Percentiles rank a stretch among this genome's conserved stretches.
phyloP scores from a whole-genome alignment of 169 alveolate genomes.

The Plasmodium malariae region DNA sequence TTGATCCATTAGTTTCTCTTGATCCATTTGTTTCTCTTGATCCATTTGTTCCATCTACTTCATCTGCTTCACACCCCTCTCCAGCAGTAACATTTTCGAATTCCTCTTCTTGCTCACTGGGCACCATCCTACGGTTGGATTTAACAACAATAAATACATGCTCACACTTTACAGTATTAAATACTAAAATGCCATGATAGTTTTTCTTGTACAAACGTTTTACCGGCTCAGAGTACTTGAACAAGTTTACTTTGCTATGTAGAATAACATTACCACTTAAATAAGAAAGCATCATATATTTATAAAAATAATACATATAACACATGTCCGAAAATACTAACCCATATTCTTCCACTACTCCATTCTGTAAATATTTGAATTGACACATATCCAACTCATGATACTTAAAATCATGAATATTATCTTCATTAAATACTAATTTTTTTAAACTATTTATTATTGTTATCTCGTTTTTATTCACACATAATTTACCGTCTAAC shows the following conservation, averaged over 20 bases:
- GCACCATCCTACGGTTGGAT: not conserved
- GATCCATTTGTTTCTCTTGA: too few species aligned
- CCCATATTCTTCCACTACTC: conserved; percentile 39
- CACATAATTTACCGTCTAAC: conserved; percentile 25
- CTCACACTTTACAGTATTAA: conserved; percentile 39
- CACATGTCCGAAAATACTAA: conserved; percentile 28
- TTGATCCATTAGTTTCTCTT: too few species aligned
- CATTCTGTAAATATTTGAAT: conserved; percentile 28
- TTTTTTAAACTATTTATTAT: conserved; percentile 7
- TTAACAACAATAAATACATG: conserved; percentile 30
- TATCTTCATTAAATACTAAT: conserved; percentile 31
- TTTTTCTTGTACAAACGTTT: conserved; percentile 23
- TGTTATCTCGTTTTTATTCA: conserved; percentile 12
- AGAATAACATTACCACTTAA: conserved; percentile 32
- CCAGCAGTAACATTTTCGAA: not conserved
- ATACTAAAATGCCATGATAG: conserved; percentile 18
- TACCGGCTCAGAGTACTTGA: not conserved
- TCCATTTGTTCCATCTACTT: too few species aligned
- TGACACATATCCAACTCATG: conserved; percentile 66
- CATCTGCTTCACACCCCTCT: too few species aligned
- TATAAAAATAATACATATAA: conserved; percentile 47
- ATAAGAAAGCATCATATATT: conserved; percentile 50
- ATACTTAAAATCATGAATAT: conserved; percentile 35
- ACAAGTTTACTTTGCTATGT: conserved; percentile 9
- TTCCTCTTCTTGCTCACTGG: not conserved